Percentiles rank a stretch among this genome's conserved stretches.
phyloP scores from a whole-genome alignment of 2,329 filamentous ascomycete species.

The Talaromyces islandicus region DNA sequence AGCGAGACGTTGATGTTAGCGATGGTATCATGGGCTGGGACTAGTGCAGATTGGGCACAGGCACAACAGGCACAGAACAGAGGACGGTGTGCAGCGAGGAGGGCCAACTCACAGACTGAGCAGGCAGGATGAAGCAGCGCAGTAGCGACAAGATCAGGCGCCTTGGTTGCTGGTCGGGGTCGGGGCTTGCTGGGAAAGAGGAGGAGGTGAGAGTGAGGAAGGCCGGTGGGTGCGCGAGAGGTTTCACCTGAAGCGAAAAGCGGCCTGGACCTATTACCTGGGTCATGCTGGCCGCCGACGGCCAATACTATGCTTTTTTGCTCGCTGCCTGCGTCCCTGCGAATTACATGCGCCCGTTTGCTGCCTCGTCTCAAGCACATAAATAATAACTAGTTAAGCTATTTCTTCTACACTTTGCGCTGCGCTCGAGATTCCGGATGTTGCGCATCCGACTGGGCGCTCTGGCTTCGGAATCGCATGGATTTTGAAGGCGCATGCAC shows the following conservation, averaged over 20 bases:
- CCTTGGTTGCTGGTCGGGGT: constrained; percentile 10
- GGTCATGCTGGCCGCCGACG: constrained; percentile 21
- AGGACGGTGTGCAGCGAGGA: not conserved
- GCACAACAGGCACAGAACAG: constrained; percentile 11
- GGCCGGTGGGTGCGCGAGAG: constrained; percentile 25
- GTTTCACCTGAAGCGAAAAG: constrained; percentile 39
- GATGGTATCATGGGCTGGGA: constrained; percentile 22
- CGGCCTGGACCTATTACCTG: constrained; percentile 26
- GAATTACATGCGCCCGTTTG: not conserved
- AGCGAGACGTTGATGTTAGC: constrained; percentile 29
- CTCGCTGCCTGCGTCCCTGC: not conserved
- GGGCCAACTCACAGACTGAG: not conserved
- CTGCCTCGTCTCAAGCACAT: not conserved
- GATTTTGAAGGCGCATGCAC: not conserved
- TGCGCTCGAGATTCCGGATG: not conserved
- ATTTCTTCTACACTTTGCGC: not conserved
- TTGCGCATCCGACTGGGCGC: constrained; percentile 2
- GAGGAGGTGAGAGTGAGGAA: constrained; percentile 21
- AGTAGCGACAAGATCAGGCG: not conserved
- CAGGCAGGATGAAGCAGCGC: not conserved
- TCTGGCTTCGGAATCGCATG: constrained; percentile 6
- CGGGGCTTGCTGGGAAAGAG: constrained; percentile 16
- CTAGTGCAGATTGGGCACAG: constrained; percentile 8
- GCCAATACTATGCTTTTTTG: constrained; percentile 1
- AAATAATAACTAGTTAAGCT: not conserved